Percentiles rank a stretch among this genome's conserved stretches.
These are phyloP conservation scores for Skeletonema potamos DNA, from an alignment of 108 stramenopile species.

Conservation along the genomic window DNA sequence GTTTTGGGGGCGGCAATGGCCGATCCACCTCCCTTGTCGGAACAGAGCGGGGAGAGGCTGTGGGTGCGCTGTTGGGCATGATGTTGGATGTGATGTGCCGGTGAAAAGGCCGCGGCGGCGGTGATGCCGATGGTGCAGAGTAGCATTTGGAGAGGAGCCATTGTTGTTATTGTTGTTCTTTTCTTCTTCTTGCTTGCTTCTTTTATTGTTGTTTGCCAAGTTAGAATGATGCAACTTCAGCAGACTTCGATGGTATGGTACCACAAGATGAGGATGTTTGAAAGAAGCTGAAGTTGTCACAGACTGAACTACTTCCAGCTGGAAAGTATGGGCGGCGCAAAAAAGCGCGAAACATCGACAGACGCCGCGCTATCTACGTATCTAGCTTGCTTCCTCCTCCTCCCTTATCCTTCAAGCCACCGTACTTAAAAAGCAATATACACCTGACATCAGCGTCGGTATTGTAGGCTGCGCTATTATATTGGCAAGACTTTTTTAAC, in stretches of 20 bases:
- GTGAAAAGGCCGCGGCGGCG: conserved; percentile 24
- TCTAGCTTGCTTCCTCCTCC: no score
- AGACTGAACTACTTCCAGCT: no score
- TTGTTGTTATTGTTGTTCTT: neutral
- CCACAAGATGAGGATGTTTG: no score
- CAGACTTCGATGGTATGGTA: no score
- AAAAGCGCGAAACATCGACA: no score
- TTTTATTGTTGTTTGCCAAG: no score
- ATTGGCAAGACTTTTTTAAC: neutral
- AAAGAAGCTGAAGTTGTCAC: no score
- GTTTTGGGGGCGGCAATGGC: conserved; percentile 76
- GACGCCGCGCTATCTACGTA: no score
- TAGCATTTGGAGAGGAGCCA: conserved; percentile 25
- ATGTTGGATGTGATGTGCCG: conserved; percentile 9
- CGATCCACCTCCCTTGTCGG: conserved; percentile 60
- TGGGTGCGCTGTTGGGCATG: neutral
- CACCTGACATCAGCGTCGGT: neutral
- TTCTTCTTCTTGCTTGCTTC: neutral
- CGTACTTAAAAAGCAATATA: no score
- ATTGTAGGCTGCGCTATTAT: no score
- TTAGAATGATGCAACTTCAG: neutral
- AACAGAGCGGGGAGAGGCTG: conserved; percentile 7
- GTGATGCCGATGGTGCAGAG: conserved; percentile 16
- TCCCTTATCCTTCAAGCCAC: no score
- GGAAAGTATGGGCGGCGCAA: no score